These are phyloP conservation scores for Alternaria gaisen DNA, from an alignment of 2,329 filamentous ascomycete species.

Conservation along the genomic window DNA sequence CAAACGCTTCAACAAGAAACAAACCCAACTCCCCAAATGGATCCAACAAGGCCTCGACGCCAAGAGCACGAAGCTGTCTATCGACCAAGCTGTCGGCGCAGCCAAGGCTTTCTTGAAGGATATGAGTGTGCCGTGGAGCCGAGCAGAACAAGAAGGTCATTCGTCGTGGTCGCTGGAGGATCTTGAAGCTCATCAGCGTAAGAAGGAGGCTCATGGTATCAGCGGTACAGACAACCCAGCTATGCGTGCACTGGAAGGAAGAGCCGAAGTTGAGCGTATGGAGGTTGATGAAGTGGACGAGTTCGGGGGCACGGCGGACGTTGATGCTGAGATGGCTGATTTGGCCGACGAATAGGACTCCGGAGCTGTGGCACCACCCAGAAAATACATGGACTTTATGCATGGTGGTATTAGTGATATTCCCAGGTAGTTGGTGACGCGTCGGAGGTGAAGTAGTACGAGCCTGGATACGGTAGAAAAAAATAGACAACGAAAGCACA, in stretches of 20 bases:
- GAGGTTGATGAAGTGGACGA: constrained; percentile 40
- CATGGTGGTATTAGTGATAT: neutral
- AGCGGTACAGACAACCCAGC: constrained; percentile 65
- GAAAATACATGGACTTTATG: neutral
- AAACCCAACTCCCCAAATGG: constrained; percentile 92
- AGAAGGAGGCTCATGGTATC: constrained; percentile 74
- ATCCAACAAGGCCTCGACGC: constrained; percentile 89
- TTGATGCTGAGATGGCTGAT: constrained; percentile 50
- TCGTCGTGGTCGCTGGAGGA: constrained; percentile 90
- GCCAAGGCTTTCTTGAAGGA: constrained; percentile 88
- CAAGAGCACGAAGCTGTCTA: constrained; percentile 87
- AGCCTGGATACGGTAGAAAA: neutral
- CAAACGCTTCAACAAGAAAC: constrained; percentile 90
- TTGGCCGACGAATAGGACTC: constrained; percentile 25
- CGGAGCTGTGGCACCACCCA: neutral
- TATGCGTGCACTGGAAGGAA: constrained; percentile 40
- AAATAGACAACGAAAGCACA: neutral
- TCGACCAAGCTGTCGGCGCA: constrained; percentile 90
- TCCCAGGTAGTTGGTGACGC: neutral
- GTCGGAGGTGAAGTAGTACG: neutral
- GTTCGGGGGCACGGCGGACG: constrained; percentile 42
- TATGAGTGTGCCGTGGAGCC: constrained; percentile 90
- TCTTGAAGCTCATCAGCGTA: constrained; percentile 78
- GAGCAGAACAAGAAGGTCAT: constrained; percentile 87
- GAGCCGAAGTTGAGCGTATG: constrained; percentile 35